A percentile compares a stretch with the other conserved stretches of the same genome.
These are phyloP conservation scores for Pholiota microspora DNA, from an alignment of 768 basidiomycete genomes.

Conservation along the genomic window DNA sequence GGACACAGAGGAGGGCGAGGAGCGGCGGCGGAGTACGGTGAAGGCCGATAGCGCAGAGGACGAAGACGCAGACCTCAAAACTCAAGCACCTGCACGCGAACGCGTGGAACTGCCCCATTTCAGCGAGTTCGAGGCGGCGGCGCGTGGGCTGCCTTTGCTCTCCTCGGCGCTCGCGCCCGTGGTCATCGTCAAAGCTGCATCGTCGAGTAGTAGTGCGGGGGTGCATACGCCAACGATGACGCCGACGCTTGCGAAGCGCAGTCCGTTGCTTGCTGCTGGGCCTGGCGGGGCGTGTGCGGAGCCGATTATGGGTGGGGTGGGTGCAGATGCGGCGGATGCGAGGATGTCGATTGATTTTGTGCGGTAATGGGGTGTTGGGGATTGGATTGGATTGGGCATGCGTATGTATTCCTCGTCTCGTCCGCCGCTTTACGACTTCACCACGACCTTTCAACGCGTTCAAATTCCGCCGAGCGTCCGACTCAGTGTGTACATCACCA, in stretches of 20 bases:
- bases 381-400: too few relatives aligned
- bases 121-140: slow-evolving; percentile 60
- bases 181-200: background rate
- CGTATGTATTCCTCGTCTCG: too few relatives aligned
- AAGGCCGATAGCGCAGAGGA: too few relatives aligned
- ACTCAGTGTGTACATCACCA: too few relatives aligned
- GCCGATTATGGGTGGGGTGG: background rate
- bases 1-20: slow-evolving; percentile 6
- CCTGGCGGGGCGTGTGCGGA: background rate
- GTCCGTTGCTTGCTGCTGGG: slow-evolving; percentile 6
- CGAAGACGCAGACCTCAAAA: slow-evolving; percentile 12
- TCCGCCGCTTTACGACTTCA: too few relatives aligned
- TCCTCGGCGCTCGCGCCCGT: slow-evolving; percentile 4
- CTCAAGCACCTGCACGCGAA: too few relatives aligned
- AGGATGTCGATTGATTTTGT: slow-evolving; percentile 24
- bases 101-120: slow-evolving; percentile 59
- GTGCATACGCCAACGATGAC: slow-evolving; percentile 1
- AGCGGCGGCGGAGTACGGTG: too few relatives aligned
- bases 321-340: slow-evolving; percentile 4
- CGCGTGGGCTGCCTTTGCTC: slow-evolving; percentile 17
- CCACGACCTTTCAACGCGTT: too few relatives aligned
- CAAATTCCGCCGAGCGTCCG: too few relatives aligned
- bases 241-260: slow-evolving; percentile 18
- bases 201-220: background rate
- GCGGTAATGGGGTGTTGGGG: slow-evolving; percentile 10